These are phyloP conservation scores for Harrya chromipes DNA, from an alignment of 768 basidiomycete species.

Conservation along the genomic window DNA sequence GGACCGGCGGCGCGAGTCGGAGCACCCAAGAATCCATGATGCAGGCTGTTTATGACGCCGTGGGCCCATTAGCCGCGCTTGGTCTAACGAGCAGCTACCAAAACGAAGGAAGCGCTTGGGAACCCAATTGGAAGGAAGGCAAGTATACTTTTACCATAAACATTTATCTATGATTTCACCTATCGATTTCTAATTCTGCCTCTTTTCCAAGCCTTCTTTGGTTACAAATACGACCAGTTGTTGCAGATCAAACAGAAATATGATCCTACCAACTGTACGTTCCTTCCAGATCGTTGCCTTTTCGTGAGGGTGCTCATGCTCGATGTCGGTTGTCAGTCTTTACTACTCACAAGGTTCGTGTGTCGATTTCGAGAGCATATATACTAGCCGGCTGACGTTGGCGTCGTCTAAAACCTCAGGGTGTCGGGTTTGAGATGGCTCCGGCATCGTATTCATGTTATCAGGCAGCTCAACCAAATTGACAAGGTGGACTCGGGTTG, in stretches of 20 bases:
- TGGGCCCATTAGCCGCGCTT: conserved; percentile 11
- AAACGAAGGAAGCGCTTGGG: conserved; percentile 19
- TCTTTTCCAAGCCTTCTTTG: conserved; percentile 14
- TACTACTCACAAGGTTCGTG: too few species aligned
- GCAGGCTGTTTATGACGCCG: conserved; percentile 6
- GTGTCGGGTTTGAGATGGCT: too few species aligned
- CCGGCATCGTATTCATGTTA: too few species aligned
- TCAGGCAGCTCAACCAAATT: too few species aligned
- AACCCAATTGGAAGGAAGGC: conserved; percentile 20
- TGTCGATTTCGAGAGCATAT: too few species aligned
- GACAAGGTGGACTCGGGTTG: too few species aligned
- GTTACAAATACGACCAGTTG: conserved; percentile 18
- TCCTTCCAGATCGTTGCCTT: too few species aligned
- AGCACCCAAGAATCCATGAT: conserved; percentile 1
- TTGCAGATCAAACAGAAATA: conserved; percentile 20
- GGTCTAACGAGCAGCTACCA: conserved; percentile 23
- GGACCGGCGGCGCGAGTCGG: conserved; percentile 10
- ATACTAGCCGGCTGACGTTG: too few species aligned
- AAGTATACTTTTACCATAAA: not conserved
- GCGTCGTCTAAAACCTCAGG: too few species aligned
- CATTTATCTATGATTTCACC: not conserved
- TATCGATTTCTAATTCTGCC: too few species aligned
- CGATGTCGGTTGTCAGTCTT: too few species aligned
- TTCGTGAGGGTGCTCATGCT: too few species aligned
- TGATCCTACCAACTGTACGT: conserved; percentile 19